phyloP scores from a whole-genome alignment of 2,329 filamentous ascomycete species.

The Trichoderma polysporum region DNA sequence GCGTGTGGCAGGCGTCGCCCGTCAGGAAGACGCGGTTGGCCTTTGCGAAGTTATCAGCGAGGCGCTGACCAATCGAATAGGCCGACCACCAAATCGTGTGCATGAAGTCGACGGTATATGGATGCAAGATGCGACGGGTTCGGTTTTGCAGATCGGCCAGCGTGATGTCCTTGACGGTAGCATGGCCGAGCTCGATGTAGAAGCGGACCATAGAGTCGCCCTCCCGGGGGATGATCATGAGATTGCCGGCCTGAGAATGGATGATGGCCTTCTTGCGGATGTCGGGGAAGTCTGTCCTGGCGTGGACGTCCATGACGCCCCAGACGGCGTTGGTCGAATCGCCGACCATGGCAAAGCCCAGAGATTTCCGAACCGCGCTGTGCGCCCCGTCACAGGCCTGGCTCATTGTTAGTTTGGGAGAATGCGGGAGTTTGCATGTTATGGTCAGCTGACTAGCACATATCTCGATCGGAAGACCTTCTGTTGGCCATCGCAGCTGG shows the following conservation, averaged over 20 bases:
- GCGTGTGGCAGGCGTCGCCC: background rate
- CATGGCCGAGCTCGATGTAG: background rate
- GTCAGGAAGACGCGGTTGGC: background rate
- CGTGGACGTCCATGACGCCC: slow-evolving; percentile 1
- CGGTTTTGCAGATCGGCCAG: background rate
- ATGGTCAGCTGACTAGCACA: background rate
- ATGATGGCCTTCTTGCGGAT: slow-evolving; percentile 1
- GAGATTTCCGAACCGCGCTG: background rate
- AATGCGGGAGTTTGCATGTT: background rate
- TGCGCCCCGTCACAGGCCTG: background rate
- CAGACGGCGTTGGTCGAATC: background rate
- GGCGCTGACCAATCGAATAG: background rate
- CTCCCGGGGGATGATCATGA: background rate
- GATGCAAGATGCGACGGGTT: background rate
- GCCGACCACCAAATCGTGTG: slow-evolving; percentile 2
- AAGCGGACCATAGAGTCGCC: slow-evolving; percentile 3
- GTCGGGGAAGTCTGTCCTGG: background rate
- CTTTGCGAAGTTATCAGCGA: background rate
- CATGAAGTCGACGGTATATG: background rate
- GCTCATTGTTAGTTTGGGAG: background rate
- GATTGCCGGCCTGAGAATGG: background rate
- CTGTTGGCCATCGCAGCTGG: background rate
- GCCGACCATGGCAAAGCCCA: background rate
- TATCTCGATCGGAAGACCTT: background rate
- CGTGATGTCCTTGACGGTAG: background rate